phyloP scores from a whole-genome alignment of 1,139 yeast genomes.

The Pneumocystis wakefieldiae region DNA sequence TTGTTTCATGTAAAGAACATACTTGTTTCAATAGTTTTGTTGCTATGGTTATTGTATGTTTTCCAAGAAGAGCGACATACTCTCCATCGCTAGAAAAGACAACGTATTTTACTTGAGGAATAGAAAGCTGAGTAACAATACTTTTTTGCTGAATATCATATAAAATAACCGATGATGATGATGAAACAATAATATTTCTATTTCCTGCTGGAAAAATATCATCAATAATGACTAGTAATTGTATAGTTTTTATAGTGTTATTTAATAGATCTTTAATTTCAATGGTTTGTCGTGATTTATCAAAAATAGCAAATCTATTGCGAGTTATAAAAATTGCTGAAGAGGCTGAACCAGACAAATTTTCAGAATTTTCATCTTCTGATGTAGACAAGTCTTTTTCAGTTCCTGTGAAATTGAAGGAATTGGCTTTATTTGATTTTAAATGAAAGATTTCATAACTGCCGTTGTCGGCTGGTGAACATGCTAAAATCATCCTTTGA shows the following conservation, averaged over 20 bases:
- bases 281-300: slow-evolving; percentile 46
- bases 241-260: slow-evolving; percentile 64
- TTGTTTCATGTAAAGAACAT: slow-evolving; percentile 87
- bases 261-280: slow-evolving; percentile 76
- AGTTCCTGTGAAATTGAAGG: not conserved
- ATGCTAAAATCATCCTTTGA: slow-evolving; percentile 56
- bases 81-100: slow-evolving; percentile 83
- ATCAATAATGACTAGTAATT: slow-evolving; percentile 53
- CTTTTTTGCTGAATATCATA: slow-evolving; percentile 91
- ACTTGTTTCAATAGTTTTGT: slow-evolving; percentile 62
- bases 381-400: not conserved
- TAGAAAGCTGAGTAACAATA: slow-evolving; percentile 52
- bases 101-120: slow-evolving; percentile 73
- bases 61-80: slow-evolving; percentile 73
- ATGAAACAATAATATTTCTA: slow-evolving; percentile 66
- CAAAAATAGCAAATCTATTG: slow-evolving; percentile 77
- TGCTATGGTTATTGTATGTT: slow-evolving; percentile 84
- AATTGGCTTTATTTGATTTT: not conserved
- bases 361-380: slow-evolving; percentile 53
- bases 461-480: slow-evolving; percentile 32
- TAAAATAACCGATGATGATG: slow-evolving; percentile 54
- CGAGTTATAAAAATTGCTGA: slow-evolving; percentile 86
- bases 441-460: not conserved
- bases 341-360: slow-evolving; percentile 67
- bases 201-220: slow-evolving; percentile 66